These are phyloP conservation scores for Aspergillus hortae DNA, from an alignment of 2,329 filamentous ascomycete genomes.

Conservation along the genomic window DNA sequence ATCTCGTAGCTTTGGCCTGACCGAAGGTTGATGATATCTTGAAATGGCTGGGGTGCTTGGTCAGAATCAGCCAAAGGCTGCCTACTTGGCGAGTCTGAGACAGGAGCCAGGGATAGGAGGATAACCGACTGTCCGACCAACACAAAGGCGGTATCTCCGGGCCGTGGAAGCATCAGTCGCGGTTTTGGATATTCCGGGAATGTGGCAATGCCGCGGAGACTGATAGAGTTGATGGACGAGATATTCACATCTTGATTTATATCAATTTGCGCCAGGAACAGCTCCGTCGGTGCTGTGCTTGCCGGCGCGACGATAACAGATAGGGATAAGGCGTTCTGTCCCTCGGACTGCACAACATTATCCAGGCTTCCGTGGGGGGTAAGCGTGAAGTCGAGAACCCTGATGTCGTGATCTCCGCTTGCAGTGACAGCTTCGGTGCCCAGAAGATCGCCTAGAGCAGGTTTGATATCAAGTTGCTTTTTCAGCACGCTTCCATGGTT, in stretches of 20 bases:
- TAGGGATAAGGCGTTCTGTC: slow-evolving; percentile 52
- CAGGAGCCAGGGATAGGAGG: slow-evolving; percentile 67
- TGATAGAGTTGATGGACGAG: slow-evolving; percentile 65
- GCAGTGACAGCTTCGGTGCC: slow-evolving; percentile 52
- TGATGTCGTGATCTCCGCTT: slow-evolving; percentile 59
- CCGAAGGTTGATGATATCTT: slow-evolving; percentile 81
- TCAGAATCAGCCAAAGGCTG: slow-evolving; percentile 70
- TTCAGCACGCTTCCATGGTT: slow-evolving; percentile 76
- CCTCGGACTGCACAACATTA: slow-evolving; percentile 48
- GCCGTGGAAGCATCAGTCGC: slow-evolving; percentile 71
- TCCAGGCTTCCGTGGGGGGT: slow-evolving; percentile 25
- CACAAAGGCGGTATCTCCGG: slow-evolving; percentile 75
- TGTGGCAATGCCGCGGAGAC: slow-evolving; percentile 52
- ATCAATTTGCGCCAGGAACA: slow-evolving; percentile 70
- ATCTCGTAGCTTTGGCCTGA: slow-evolving; percentile 48
- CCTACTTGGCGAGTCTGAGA: slow-evolving; percentile 68
- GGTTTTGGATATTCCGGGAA: slow-evolving; percentile 46
- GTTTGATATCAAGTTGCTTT: slow-evolving; percentile 67
- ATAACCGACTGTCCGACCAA: slow-evolving; percentile 76
- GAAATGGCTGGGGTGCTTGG: slow-evolving; percentile 64
- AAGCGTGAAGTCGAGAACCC: slow-evolving; percentile 76
- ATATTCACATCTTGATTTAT: slow-evolving; percentile 56
- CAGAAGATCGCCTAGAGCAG: slow-evolving; percentile 61
- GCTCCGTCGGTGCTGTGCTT: slow-evolving; percentile 53
- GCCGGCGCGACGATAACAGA: slow-evolving; percentile 58